A percentile compares a stretch with the other conserved stretches of the same genome.
Conservation (phyloP, 805 yeast species). For the Zygosaccharomyces siamensis region DNA sequence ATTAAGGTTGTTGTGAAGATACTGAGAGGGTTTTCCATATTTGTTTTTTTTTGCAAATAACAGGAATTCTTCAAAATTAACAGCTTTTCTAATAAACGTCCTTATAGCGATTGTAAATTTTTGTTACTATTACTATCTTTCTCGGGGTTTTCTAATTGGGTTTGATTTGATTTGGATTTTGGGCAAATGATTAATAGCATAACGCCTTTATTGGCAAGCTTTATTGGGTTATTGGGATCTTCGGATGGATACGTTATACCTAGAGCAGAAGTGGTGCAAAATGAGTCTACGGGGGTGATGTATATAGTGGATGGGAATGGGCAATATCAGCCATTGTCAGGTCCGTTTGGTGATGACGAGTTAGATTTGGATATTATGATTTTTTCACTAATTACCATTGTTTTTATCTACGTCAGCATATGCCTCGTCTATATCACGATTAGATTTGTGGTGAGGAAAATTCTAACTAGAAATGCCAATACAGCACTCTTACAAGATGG, state of each 20-base stretch:
- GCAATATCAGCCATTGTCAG: constrained; percentile 6
- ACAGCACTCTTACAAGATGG: constrained; percentile 17
- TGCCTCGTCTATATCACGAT: constrained; percentile 17
- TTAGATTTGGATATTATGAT: constrained; percentile 25
- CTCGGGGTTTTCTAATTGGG: neutral
- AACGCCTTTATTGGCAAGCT: constrained; percentile 1
- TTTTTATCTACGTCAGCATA: constrained; percentile 18
- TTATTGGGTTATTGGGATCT: neutral
- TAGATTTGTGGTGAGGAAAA: constrained; percentile 13
- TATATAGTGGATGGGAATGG: constrained; percentile 5
- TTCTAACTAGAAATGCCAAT: constrained; percentile 12
- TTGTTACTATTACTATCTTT: neutral
- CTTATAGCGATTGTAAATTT: neutral
- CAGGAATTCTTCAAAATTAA: too few species aligned
- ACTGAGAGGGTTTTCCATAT: neutral
- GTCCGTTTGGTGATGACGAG: constrained; percentile 18
- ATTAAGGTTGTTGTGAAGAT: neutral
- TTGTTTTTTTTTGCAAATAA: neutral
- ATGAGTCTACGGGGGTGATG: constrained; percentile 6
- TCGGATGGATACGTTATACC: constrained; percentile 13
- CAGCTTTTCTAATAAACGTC: neutral
- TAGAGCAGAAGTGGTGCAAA: constrained; percentile 2
- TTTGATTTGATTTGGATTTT: neutral
- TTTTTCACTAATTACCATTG: constrained; percentile 22
- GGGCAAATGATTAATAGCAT: constrained; percentile 7